Conservation (phyloP, 2,329 filamentous ascomycete species). For the Diaporthe ampelina region DNA sequence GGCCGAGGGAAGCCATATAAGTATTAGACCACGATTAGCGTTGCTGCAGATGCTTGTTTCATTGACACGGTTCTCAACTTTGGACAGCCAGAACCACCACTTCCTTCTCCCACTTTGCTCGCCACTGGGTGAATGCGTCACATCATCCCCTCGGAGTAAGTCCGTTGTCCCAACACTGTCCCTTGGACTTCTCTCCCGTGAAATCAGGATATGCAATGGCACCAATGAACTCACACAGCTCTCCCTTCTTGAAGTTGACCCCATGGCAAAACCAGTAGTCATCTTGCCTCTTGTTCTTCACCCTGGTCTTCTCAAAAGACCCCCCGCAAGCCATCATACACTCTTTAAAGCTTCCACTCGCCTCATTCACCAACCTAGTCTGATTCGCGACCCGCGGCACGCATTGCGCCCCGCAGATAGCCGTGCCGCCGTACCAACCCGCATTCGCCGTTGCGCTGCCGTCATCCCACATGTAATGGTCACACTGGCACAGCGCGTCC, state of each 20-base stretch:
- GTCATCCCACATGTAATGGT: conserved; percentile 1
- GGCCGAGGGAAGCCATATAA: too few species aligned
- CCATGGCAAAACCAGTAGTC: conserved; percentile 32
- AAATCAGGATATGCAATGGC: not conserved
- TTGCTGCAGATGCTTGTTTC: too few species aligned
- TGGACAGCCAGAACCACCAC: not conserved
- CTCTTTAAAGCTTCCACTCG: conserved; percentile 15
- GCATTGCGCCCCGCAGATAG: conserved; percentile 2
- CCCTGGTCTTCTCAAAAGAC: conserved; percentile 8
- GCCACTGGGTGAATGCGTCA: not conserved
- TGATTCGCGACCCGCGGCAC: conserved; percentile 16
- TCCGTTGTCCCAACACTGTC: conserved; percentile 27
- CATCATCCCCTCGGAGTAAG: conserved; percentile 4
- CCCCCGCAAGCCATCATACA: conserved; percentile 23
- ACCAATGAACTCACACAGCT: conserved; percentile 23
- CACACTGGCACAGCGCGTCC: conserved; percentile 26
- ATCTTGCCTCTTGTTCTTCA: not conserved
- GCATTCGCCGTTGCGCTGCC: conserved; percentile 11
- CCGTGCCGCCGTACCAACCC: conserved; percentile 5
- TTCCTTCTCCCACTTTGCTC: not conserved
- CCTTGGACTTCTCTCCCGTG: not conserved
- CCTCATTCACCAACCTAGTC: conserved; percentile 3
- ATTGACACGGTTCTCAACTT: too few species aligned
- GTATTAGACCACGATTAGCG: too few species aligned
- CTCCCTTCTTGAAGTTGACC: conserved; percentile 30